Evolutionary conservation across 2,329 filamentous ascomycete species (phyloP).

Genomic region (Fusarium pininemorale): DNA sequence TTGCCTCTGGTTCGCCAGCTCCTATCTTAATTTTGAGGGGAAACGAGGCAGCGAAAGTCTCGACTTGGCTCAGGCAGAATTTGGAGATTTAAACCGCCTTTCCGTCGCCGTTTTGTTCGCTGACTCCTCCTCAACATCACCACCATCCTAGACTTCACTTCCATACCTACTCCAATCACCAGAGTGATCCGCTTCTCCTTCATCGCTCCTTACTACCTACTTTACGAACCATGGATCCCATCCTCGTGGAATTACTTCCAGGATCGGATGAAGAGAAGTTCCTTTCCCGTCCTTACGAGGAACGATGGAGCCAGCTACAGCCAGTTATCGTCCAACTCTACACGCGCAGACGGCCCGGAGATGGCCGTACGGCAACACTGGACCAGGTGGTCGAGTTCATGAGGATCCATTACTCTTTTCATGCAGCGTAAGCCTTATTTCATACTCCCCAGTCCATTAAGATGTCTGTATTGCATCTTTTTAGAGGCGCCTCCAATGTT

Average conservation of each 20-base stretch:
- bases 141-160: neutral
- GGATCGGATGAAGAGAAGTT: rapidly evolving
- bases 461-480: too few species aligned
- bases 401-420: neutral
- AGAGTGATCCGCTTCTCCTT: too few species aligned
- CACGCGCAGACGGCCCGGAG: neutral
- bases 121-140: too few species aligned
- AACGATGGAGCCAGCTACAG: neutral
- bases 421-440: neutral
- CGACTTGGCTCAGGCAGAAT: too few species aligned
- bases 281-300: neutral
- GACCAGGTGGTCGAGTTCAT: neutral
- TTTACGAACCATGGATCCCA: neutral
- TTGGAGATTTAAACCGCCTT: too few species aligned
- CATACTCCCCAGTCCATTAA: too few species aligned
- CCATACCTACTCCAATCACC: too few species aligned
- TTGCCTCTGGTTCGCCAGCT: neutral
- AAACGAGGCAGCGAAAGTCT: neutral
- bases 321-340: neutral
- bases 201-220: neutral
- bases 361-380: neutral
- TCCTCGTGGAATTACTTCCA: neutral
- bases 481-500: too few species aligned
- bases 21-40: neutral
- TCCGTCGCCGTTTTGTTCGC: too few species aligned